Evolutionary conservation across 164 flowering plant species (phyloP), one percentile per base, ranked within the genome.

Genomic region (Piper longum): DNA sequence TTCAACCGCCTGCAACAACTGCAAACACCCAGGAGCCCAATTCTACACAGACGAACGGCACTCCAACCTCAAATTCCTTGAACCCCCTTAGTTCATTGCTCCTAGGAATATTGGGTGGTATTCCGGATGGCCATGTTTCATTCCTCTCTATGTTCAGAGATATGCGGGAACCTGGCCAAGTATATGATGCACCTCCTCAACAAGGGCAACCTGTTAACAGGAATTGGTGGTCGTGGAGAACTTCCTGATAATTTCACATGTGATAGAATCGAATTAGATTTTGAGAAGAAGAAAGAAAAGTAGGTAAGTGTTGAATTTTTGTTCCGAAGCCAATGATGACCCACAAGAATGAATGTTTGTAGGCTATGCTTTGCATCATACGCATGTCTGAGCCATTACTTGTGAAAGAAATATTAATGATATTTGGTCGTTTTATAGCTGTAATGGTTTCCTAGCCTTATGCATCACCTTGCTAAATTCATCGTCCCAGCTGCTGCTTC

Each of bases 121-220:
- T 89, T 40, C 83, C 93, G 2, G 95, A 92, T 70, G 78, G 96
- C 62, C 79, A 83, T 40, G 87, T 86, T 81, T 85, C 93, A 4
- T 76, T 92, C 54, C 75, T 86, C 60, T 92, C 97, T 17, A 82
- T 89, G 64, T 92, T 92, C 71, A 81, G 91, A 75, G 96, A 89
- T 64, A 76, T 76, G 59, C 80, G 96, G 77, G 89, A 85, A 19
- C 84, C 85, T 56, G 86, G 82, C n/a, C 96, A 89, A 70, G 88
- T 71, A 57, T 84, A 73, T 75, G 68, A 79, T n/a, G 81, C 77
- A 54, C 13, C 82, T n/a, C 71, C 80, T 0, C 72, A 48, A 17
- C 80, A 71, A 59, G 87, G 77, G 70, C 71, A 60, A 67, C 54
- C 44, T 2, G 40, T 45, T 56, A 43, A 56, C 39, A 67, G 56